Percentiles rank a stretch among this genome's conserved stretches.
Conservation (phyloP, 2,329 filamentous ascomycete genomes). For the Alternaria sp. region DNA sequence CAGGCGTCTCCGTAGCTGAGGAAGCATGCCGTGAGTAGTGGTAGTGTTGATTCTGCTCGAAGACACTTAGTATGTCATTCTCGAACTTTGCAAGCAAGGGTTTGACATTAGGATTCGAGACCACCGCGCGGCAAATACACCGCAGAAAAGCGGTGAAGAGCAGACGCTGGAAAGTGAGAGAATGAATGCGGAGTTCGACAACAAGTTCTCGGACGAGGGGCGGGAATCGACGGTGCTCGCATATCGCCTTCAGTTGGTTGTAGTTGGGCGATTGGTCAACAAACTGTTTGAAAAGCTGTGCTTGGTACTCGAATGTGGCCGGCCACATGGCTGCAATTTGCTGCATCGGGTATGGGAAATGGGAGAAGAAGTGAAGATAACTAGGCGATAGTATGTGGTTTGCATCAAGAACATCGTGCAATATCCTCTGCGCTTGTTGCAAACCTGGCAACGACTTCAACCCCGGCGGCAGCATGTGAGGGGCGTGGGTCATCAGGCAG, state of each 20-base stretch:
- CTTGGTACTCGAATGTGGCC: slow-evolving; percentile 42
- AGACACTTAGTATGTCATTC: background rate
- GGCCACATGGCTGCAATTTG: slow-evolving; percentile 32
- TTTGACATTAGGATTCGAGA: background rate
- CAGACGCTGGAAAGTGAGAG: slow-evolving; percentile 60
- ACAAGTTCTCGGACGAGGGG: slow-evolving; percentile 65
- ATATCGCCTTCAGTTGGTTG: slow-evolving; percentile 19
- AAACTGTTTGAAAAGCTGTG: slow-evolving; percentile 47
- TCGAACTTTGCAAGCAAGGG: slow-evolving; percentile 13
- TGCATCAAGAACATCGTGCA: slow-evolving; percentile 55
- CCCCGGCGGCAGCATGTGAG: slow-evolving; percentile 45
- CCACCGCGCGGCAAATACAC: slow-evolving; percentile 42
- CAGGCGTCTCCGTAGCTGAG: background rate
- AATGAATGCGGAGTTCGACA: slow-evolving; percentile 56
- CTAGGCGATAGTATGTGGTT: slow-evolving; percentile 52
- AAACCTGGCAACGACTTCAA: slow-evolving; percentile 45
- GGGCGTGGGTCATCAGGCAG: slow-evolving; percentile 39
- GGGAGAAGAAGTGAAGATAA: slow-evolving; percentile 55
- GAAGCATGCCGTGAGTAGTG: background rate
- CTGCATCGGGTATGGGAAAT: slow-evolving; percentile 54
- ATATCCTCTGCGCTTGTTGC: slow-evolving; percentile 39
- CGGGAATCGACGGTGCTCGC: slow-evolving; percentile 51
- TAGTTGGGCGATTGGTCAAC: slow-evolving; percentile 46
- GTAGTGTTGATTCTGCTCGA: slow-evolving; percentile 14
- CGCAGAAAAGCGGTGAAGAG: slow-evolving; percentile 61